Percentiles rank a stretch among this genome's conserved stretches.
Conservation (phyloP, 2,329 filamentous ascomycete genomes). For the Pseudopithomyces maydicus region DNA sequence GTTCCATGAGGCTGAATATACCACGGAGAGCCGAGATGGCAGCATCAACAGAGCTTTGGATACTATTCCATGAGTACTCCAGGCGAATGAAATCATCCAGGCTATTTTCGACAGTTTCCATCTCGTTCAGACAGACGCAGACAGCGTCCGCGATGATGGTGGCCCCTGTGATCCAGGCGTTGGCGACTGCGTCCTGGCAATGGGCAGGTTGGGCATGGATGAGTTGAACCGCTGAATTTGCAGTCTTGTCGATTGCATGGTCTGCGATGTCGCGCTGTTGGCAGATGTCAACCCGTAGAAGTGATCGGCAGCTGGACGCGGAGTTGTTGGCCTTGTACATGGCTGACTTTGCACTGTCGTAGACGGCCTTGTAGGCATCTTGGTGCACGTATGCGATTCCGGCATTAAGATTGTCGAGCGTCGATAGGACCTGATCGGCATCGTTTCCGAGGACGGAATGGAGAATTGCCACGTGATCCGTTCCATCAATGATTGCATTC, state of each 20-base stretch:
- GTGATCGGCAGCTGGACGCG: conserved; percentile 33
- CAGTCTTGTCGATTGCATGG: conserved; percentile 53
- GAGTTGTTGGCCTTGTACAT: conserved; percentile 40
- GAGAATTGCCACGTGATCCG: conserved; percentile 52
- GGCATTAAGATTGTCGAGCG: conserved; percentile 53
- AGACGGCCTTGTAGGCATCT: conserved; percentile 54
- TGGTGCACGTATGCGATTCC: conserved; percentile 53
- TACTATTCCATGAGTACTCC: conserved; percentile 50
- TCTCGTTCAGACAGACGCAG: conserved; percentile 48
- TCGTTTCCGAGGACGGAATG: conserved; percentile 48
- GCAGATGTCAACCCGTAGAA: conserved; percentile 50
- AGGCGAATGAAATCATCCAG: conserved; percentile 53
- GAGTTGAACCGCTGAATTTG: conserved; percentile 50
- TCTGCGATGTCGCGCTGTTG: conserved; percentile 54
- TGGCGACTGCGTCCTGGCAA: conserved; percentile 49
- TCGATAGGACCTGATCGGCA: conserved; percentile 49
- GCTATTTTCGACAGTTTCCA: conserved; percentile 46
- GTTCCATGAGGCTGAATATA: conserved; percentile 52
- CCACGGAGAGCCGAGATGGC: conserved; percentile 51
- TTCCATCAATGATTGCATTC: conserved; percentile 50
- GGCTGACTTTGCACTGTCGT: conserved; percentile 48
- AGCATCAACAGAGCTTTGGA: conserved; percentile 49
- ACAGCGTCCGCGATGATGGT: conserved; percentile 54
- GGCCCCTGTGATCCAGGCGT: conserved; percentile 51
- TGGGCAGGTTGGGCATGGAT: conserved; percentile 49